Base-by-base conservation (phyloP, 2,329 filamentous ascomycete species). In the Cladorrhinum sp. region DNA sequence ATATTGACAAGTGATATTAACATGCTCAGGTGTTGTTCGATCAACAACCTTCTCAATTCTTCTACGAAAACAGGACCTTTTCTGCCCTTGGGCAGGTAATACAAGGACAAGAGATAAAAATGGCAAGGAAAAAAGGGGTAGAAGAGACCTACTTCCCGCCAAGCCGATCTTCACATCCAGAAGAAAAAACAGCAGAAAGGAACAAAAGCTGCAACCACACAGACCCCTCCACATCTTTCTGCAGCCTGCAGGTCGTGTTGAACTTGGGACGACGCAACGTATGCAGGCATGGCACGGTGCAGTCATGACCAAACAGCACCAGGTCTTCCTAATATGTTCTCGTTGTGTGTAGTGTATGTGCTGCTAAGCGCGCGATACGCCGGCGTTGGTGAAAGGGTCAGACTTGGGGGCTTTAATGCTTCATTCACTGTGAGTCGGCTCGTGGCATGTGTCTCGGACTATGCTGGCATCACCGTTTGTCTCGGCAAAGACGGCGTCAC, bases 81-180 rank as follows among this genome's bases (percentile, higher is more conserved):
- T 41, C 27, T 32, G 6, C 16, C 36, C 16, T 4, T 9, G 16
- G 16, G 16, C 5, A 18, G 16, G 9, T 5, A 13, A 41, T 4
- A 16, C 16, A 51, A 18, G n/a, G 29, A 54, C 10, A 54, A 36
- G 22, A 36, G 32, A 10, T 16, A 36, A 53, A 53, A 53, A 53
- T 24, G 24, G 27, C 20, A 53, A 53, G 50, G 27, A 29, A 29
- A 53, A 29, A 54, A 18, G 24, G 10, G 51, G 18, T 3, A 55
- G 41, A 45, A 45, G 3, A 45, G 20, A 18, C 20, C 3, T 13
- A 22, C 20, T 13, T 45, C 5, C 3, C 22, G 53, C 53, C 53
- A 55, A 55, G 53, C 9, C 36, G 53, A 55, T 55, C 36, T 48
- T 55, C 23, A 55, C n/a, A 18, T 41, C 32, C 53, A 50, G 38